These are phyloP conservation scores for Monilinia vaccinii-corymbosi DNA, from an alignment of 2,329 filamentous ascomycete species.

Conservation along the genomic window DNA sequence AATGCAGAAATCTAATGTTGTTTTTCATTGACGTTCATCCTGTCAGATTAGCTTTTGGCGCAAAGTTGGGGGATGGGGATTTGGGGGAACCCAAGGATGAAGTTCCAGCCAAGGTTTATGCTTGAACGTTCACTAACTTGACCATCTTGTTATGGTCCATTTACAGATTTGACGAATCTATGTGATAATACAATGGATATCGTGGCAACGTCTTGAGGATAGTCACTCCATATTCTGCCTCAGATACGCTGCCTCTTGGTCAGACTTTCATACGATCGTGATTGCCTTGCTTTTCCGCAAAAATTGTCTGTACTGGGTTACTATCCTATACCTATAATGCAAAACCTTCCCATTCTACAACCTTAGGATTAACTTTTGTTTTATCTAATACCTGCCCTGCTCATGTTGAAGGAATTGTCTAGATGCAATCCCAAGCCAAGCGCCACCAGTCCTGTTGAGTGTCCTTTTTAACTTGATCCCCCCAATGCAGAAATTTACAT, in stretches of 20 bases:
- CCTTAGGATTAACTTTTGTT: neutral
- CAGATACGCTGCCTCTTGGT: neutral
- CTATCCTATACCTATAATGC: constrained; percentile 4
- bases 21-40: neutral
- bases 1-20: neutral
- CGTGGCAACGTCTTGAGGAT: neutral
- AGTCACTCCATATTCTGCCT: neutral
- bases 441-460: constrained; percentile 24
- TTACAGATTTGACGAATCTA: neutral
- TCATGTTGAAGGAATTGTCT: constrained; percentile 20
- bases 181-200: neutral
- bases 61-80: neutral
- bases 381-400: constrained; percentile 3
- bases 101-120: neutral
- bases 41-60: neutral
- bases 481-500: constrained; percentile 3
- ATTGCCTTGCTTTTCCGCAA: neutral
- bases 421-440: constrained; percentile 12
- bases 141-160: neutral
- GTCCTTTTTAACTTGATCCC: constrained; percentile 11
- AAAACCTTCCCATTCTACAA: neutral
- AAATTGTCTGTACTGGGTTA: neutral
- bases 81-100: neutral
- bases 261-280: neutral
- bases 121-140: neutral